Conservation (phyloP, 1,284 basidiomycete species). For the Irpex rosettiformis region DNA sequence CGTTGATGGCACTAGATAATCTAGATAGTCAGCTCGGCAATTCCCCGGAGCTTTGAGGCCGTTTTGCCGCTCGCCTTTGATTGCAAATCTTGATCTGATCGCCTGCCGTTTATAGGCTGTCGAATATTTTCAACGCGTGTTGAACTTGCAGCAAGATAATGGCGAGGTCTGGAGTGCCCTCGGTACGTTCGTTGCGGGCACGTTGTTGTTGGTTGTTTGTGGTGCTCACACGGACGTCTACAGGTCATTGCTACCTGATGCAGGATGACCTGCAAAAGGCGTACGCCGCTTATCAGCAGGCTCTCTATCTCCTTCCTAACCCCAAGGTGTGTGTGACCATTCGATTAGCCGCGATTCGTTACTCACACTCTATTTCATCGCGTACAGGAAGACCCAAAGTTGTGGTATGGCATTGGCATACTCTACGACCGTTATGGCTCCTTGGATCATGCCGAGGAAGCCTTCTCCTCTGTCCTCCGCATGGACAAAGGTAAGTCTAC, state of each 20-base stretch:
- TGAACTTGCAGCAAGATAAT: constrained; percentile 86
- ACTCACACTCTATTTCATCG: constrained; percentile 14
- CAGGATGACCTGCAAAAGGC: constrained; percentile 99
- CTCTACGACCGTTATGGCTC: constrained; percentile 98
- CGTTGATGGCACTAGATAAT: constrained; percentile 32
- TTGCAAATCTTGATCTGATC: constrained; percentile 16
- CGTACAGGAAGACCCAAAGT: constrained; percentile 85
- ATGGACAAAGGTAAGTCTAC: constrained; percentile 85
- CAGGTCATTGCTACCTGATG: constrained; percentile 97
- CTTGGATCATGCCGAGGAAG: constrained; percentile 97
- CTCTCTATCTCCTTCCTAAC: constrained; percentile 92
- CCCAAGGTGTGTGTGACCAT: constrained; percentile 64
- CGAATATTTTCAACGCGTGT: constrained; percentile 91
- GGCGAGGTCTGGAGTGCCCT: constrained; percentile 95
- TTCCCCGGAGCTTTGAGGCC: constrained; percentile 3
- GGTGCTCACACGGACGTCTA: constrained; percentile 17
- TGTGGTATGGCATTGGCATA: constrained; percentile 99
- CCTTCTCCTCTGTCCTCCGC: constrained; percentile 92
- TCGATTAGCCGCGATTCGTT: constrained; percentile 13
- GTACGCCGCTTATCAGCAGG: constrained; percentile 98
- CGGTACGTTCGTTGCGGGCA: constrained; percentile 46
- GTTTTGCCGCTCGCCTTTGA: too few relatives aligned
- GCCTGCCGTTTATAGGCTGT: constrained; percentile 65
- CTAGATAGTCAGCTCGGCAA: constrained; percentile 14
- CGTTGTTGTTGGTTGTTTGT: too few relatives aligned